Evolutionary conservation across 768 basidiomycete genomes (phyloP).

Genomic region (Russula virescens): DNA sequence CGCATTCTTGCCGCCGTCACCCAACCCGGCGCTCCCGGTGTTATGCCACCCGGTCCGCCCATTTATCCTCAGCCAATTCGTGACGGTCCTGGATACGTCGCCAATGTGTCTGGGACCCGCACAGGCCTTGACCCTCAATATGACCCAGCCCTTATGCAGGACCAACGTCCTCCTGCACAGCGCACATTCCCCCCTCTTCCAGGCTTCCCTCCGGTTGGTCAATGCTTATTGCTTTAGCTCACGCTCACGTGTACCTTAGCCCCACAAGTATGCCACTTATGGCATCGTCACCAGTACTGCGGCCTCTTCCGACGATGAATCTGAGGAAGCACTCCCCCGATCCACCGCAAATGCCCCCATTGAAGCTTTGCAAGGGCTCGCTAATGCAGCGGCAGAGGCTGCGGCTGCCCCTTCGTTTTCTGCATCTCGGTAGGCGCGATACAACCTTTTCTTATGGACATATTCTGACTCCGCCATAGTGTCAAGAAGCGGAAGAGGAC

Average conservation of each 20-base stretch:
- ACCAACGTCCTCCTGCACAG: slow-evolving; percentile 28
- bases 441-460: not conserved
- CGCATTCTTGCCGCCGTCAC: slow-evolving; percentile 64
- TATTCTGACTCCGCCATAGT: slow-evolving; percentile 32
- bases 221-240: slow-evolving; percentile 16
- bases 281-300: slow-evolving; percentile 82
- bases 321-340: slow-evolving; percentile 81
- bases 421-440: slow-evolving; percentile 46
- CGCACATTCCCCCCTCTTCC: slow-evolving; percentile 78
- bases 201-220: slow-evolving; percentile 80
- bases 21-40: slow-evolving; percentile 30
- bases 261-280: slow-evolving; percentile 87
- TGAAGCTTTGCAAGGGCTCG: slow-evolving; percentile 88
- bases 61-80: slow-evolving; percentile 23
- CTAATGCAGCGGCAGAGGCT: slow-evolving; percentile 93
- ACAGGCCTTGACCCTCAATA: slow-evolving; percentile 30
- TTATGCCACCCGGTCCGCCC: slow-evolving; percentile 28
- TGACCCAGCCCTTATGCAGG: slow-evolving; percentile 28
- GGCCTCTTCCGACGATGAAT: slow-evolving; percentile 86
- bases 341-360: slow-evolving; percentile 86
- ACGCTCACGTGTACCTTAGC: slow-evolving; percentile 39
- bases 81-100: slow-evolving; percentile 23
- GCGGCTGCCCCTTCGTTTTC: slow-evolving; percentile 70
- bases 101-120: slow-evolving; percentile 25
- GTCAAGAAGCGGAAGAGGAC: slow-evolving; percentile 81